Evolutionary conservation across 371 early-diverging fungal genomes (phyloP), one percentile per base, ranked within the genome.

Genomic region (Mucor sp.): DNA sequence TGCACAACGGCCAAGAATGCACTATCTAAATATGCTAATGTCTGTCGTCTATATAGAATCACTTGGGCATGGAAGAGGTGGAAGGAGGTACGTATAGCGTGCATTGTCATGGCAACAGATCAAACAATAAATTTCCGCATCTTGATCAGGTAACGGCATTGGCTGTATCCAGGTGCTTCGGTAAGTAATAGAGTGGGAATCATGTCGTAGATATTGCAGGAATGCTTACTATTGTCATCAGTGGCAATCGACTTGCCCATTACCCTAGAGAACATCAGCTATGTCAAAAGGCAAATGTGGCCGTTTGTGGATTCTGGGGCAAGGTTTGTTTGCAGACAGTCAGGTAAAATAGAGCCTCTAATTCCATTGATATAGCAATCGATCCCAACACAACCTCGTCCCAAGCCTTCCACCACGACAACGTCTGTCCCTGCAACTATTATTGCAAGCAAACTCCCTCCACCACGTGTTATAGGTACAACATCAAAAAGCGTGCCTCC

Each of bases 261-360:
- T 68, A 65, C 39, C 59, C 69, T 21, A 37, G 37, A 39, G 32
- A 28, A n/a, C 69, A 72, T n/a, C 4, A 44, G 4, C 11, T 65
- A n/a, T 72, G 73, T 30, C 25, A 47, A 43, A 19, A 47, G 21
- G 73, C 73, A 8, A 62, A 41, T 19, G 44, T 12, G 32, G 72
- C 69, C 9, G 32, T 72, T 2, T 72, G 72, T 62, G 72, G 72
- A 53, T 72, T 65, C 35, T 68, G 68, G 68, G 72, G 72, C 8
- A 32, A 61, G 28, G 72, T 72, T 25, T 50, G 21, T 21, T 47
- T n/a, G 6, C 8, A 68, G 58, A 19, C 14, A 23, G n/a, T n/a
- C n/a, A n/a, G n/a, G 23, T 53, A 3, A 53, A 25, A 2, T 19
- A 44, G 8, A 33, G 37, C 9, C 41, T 41, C 21, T 55, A 15